Evolutionary conservation across 2,329 filamentous ascomycete species (phyloP).

Genomic region (Fusarium compactum): DNA sequence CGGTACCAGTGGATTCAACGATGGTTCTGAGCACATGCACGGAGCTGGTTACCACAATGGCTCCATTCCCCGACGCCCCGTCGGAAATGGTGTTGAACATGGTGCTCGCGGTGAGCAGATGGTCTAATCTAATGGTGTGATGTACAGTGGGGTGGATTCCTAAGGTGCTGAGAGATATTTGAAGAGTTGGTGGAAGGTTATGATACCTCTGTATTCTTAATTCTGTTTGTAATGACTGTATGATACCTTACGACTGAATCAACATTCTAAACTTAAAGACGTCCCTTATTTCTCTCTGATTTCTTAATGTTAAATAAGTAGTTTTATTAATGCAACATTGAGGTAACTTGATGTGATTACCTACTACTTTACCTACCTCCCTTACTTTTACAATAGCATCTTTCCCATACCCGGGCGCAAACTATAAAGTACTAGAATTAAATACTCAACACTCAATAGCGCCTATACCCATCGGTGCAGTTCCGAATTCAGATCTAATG

Average conservation of each 20-base stretch:
- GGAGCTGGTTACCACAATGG: conserved; percentile 16
- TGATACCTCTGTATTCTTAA: conserved; percentile 3
- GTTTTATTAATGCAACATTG: too few relatives aligned
- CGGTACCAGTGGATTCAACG: conserved; percentile 19
- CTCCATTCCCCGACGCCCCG: conserved; percentile 39
- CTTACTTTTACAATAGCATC: too few relatives aligned
- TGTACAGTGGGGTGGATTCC: too few relatives aligned
- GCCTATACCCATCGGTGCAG: conserved; percentile 23
- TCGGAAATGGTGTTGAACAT: conserved; percentile 10
- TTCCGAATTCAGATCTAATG: conserved; percentile 34
- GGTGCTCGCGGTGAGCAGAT: conserved; percentile 29
- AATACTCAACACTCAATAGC: too few relatives aligned
- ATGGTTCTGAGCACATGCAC: conserved; percentile 33
- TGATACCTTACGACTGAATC: conserved; percentile 25
- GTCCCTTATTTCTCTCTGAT: background rate
- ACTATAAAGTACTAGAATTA: too few relatives aligned
- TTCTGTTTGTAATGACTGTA: conserved; percentile 5
- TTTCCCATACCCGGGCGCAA: too few relatives aligned
- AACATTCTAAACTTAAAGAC: background rate
- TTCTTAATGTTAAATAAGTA: background rate
- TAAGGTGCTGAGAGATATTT: too few relatives aligned
- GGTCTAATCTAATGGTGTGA: conserved; percentile 18
- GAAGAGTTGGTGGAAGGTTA: background rate
- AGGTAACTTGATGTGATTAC: too few relatives aligned
- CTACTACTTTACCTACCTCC: too few relatives aligned